Base-by-base conservation (phyloP, 805 yeast genomes). In the Priceomyces carsonii region DNA sequence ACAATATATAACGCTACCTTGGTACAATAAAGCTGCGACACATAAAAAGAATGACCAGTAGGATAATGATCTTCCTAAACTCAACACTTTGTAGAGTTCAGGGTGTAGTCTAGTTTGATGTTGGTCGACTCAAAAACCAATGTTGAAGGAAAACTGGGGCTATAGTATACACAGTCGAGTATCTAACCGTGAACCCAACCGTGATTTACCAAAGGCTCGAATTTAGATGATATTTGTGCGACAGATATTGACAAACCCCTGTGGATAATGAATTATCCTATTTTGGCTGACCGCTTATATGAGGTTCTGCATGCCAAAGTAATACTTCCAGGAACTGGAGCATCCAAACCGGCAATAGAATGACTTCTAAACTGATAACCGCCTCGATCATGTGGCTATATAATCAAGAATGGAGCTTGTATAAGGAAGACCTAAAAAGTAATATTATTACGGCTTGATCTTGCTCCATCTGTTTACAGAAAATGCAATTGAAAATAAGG, bases 141-240 rank as follows among this genome's bases (percentile, higher is more conserved):
- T 71, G 0, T 95, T 96, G 45, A 93, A 65, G 0, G 96, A 86
- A 93, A 2, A 93, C 98, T 0, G 99, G 99, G 38, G 91, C 89
- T 99, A 93, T 93, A 0, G 99, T 93, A 61, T 93, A 93, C 35
- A 88, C 75, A 0, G 99, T 93, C 2, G 98, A 95, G 61, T 93
- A 93, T 2, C 99, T 99, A 28, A 93, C 99, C 97, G 95, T 89
- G 30, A 93, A 71, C 83, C 95, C 91, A 2, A 99, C 99, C 57
- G 55, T 85, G 88, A 35, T 95, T 69, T 0, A 98, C 98, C 42
- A 93, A 69, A 1, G 99, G 99, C 59, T 90, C 98, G 57, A 88
- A 93, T 3, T 75, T 63, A 0, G 97, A 87, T 27, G 88, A 76
- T 8, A 91, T 76, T 61, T 93, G 99, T 36, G 96, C 91, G 4